These are phyloP conservation scores for Cladosporium sp. DNA, from an alignment of 2,329 filamentous ascomycete genomes.

Conservation along the genomic window DNA sequence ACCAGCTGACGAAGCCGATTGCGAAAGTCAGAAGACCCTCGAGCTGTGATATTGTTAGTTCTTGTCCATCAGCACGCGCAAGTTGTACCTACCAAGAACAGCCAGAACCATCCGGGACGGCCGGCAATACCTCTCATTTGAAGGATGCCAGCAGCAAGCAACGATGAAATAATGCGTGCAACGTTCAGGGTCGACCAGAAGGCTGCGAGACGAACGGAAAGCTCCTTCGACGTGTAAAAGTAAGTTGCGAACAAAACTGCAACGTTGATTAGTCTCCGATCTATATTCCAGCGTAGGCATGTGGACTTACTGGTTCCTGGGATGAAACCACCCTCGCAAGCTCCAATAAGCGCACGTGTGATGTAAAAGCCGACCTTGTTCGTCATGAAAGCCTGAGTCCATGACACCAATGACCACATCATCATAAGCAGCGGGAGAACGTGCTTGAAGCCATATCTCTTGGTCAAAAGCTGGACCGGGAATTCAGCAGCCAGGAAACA, in stretches of 20 bases:
- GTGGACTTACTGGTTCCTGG: constrained; percentile 56
- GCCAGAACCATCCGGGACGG: constrained; percentile 56
- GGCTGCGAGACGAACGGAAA: constrained; percentile 66
- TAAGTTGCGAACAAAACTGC: constrained; percentile 67
- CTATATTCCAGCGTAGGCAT: constrained; percentile 33
- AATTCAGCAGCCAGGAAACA: constrained; percentile 67
- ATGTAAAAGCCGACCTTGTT: constrained; percentile 42
- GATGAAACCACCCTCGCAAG: constrained; percentile 51
- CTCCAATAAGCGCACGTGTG: constrained; percentile 44
- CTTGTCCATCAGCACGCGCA: too few relatives aligned
- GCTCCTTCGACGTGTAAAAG: constrained; percentile 72
- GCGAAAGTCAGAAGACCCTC: constrained; percentile 58
- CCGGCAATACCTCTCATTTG: constrained; percentile 50
- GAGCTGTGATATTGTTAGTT: constrained; percentile 33
- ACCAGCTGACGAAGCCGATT: constrained; percentile 57
- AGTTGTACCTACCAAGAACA: constrained; percentile 51
- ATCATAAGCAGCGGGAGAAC: constrained; percentile 48
- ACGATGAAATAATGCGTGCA: constrained; percentile 32
- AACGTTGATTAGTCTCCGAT: constrained; percentile 36
- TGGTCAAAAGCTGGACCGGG: constrained; percentile 45
- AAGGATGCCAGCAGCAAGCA: constrained; percentile 38
- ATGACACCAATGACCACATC: constrained; percentile 49
- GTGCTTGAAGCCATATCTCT: constrained; percentile 48
- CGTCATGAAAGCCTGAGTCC: constrained; percentile 27
- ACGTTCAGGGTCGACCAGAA: constrained; percentile 59